Percentiles rank a stretch among this genome's conserved stretches.
These are phyloP conservation scores for Globisporangium yorkense DNA, from an alignment of 352 stramenopile genomes.

Conservation along the genomic window DNA sequence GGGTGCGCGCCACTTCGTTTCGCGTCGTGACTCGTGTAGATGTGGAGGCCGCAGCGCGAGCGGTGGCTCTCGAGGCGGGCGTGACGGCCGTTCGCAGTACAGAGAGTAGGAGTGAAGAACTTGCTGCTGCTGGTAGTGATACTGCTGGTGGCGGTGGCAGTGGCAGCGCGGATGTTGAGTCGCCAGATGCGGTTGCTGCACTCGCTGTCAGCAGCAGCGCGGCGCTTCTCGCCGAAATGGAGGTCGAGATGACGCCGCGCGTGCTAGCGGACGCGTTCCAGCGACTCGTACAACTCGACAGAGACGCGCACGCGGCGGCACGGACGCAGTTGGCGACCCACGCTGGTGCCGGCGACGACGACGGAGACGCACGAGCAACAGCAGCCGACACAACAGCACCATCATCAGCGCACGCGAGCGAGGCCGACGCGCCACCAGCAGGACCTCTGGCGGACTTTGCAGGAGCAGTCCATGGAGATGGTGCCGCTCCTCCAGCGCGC, in stretches of 20 bases:
- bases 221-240: background rate
- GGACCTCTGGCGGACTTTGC: slow-evolving; percentile 1
- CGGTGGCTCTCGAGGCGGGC: slow-evolving; percentile 11
- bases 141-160: background rate
- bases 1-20: slow-evolving; percentile 27
- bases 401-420: background rate
- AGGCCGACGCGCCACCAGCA: too few relatives aligned
- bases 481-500: slow-evolving; percentile 13
- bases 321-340: background rate
- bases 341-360: background rate
- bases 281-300: slow-evolving; percentile 31
- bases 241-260: slow-evolving; percentile 16
- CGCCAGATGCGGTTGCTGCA: too few relatives aligned
- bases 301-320: slow-evolving; percentile 13
- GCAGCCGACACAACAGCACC: too few relatives aligned
- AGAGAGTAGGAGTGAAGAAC: background rate
- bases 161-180: background rate
- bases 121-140: background rate
- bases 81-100: background rate
- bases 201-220: background rate
- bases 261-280: slow-evolving; percentile 48
- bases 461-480: background rate
- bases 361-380: background rate
- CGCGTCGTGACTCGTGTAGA: slow-evolving; percentile 35
- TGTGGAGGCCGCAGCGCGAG: slow-evolving; percentile 23